These are phyloP conservation scores for Arthroderma sp. DNA, from an alignment of 2,329 filamentous ascomycete genomes.

Conservation along the genomic window DNA sequence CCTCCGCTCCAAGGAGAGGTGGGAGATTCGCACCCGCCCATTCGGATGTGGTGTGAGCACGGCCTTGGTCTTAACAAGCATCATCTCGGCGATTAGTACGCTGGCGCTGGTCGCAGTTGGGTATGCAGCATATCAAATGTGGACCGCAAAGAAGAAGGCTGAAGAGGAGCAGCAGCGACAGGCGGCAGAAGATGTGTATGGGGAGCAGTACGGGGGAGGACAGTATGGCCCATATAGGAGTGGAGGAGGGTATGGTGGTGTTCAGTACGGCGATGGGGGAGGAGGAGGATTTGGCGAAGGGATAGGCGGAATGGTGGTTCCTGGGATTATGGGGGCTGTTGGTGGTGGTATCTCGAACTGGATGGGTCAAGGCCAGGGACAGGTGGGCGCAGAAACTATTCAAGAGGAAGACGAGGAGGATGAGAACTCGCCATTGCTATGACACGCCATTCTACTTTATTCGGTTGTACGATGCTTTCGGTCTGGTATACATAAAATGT, in stretches of 20 bases:
- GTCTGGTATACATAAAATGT: not conserved
- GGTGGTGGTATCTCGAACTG: conserved; percentile 4
- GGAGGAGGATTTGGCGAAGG: not conserved
- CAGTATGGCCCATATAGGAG: not conserved
- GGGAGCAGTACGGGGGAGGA: not conserved
- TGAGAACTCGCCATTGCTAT: not conserved
- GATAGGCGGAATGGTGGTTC: not conserved
- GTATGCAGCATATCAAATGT: not conserved
- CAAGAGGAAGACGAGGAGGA: conserved; percentile 1
- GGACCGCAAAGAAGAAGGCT: conserved; percentile 14
- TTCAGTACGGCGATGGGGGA: not conserved
- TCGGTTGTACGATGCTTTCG: not conserved
- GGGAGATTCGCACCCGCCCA: conserved; percentile 30
- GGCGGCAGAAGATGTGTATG: not conserved
- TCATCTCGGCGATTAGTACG: conserved; percentile 24
- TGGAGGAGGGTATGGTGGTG: not conserved
- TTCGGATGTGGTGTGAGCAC: conserved; percentile 34
- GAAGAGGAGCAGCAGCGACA: conserved; percentile 1
- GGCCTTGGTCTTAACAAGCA: conserved; percentile 27
- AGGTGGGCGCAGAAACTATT: not conserved
- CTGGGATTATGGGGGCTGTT: not conserved
- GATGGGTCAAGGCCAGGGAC: not conserved
- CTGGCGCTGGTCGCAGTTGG: conserved; percentile 15
- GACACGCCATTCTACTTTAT: not conserved
- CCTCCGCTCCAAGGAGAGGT: conserved; percentile 29